These are phyloP conservation scores for Penium margaritaceum DNA, from an alignment of 139 green algal genomes.

Conservation along the genomic window DNA sequence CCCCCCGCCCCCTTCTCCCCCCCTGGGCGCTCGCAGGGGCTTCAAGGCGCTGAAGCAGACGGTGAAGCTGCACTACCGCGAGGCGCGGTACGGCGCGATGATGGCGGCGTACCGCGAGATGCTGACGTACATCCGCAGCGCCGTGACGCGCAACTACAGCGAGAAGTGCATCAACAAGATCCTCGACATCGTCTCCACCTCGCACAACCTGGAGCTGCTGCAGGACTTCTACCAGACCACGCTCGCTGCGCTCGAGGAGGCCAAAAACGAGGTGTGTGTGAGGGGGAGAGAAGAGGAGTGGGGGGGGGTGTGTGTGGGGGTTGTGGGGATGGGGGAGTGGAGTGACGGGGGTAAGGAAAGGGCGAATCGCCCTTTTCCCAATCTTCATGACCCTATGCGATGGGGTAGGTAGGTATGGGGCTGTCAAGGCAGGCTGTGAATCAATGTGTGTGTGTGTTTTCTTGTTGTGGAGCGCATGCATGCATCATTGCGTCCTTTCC, in stretches of 20 bases:
- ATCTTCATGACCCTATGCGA: too few relatives aligned
- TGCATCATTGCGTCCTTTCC: too few relatives aligned
- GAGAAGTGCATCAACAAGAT: constrained; percentile 99
- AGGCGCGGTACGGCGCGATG: constrained; percentile 69
- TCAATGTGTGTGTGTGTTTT: too few relatives aligned
- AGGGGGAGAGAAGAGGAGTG: neutral
- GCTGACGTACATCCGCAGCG: constrained; percentile 75
- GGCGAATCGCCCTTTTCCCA: too few relatives aligned
- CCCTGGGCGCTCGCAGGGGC: constrained; percentile 61
- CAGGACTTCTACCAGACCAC: constrained; percentile 92
- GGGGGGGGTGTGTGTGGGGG: neutral
- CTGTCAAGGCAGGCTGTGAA: too few relatives aligned
- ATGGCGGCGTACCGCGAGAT: constrained; percentile 82
- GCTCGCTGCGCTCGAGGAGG: constrained; percentile 71
- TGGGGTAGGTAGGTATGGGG: too few relatives aligned
- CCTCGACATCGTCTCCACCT: constrained; percentile 76
- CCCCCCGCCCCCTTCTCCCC: neutral
- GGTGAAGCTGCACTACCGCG: constrained; percentile 84
- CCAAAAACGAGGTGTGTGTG: constrained; percentile 75
- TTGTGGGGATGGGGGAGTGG: neutral
- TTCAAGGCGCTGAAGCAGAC: constrained; percentile 98
- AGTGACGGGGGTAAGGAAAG: neutral
- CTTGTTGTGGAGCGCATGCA: too few relatives aligned
- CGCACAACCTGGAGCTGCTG: constrained; percentile 69
- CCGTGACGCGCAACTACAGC: constrained; percentile 84